These are phyloP conservation scores for Nitzschia palea DNA, from an alignment of 108 stramenopile genomes.

Conservation along the genomic window DNA sequence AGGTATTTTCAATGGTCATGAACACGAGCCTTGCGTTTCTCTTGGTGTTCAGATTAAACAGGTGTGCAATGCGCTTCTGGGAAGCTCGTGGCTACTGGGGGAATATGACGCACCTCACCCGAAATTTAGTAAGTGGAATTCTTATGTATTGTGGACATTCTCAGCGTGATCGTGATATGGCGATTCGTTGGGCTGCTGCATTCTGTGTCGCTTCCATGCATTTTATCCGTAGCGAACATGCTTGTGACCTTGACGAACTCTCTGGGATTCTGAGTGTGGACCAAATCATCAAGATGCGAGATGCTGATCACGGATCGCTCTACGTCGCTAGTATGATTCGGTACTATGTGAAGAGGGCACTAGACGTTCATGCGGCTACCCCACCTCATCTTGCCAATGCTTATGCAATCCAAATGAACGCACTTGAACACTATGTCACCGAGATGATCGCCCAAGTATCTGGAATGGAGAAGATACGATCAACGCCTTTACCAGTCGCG, in stretches of 20 bases:
- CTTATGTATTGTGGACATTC: constrained; percentile 33
- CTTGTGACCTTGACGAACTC: constrained; percentile 12
- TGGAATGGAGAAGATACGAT: constrained; percentile 75
- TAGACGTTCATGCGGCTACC: constrained; percentile 19
- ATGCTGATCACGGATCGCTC: constrained; percentile 34
- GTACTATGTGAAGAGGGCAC: constrained; percentile 27
- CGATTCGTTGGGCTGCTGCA: constrained; percentile 41
- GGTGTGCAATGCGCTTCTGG: constrained; percentile 56
- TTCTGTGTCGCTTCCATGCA: constrained; percentile 36
- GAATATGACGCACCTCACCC: constrained; percentile 20
- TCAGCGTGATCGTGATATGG: constrained; percentile 35
- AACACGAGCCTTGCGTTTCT: constrained; percentile 50
- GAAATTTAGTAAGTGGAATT: constrained; percentile 30
- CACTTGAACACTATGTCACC: constrained; percentile 25
- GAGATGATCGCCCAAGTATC: constrained; percentile 50
- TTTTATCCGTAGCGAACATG: constrained; percentile 34
- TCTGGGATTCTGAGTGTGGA: constrained; percentile 27
- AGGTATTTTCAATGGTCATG: constrained; percentile 31
- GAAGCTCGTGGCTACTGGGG: constrained; percentile 45
- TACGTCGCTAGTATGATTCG: constrained; percentile 38
- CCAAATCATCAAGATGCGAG: constrained; percentile 24
- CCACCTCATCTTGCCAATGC: constrained; percentile 32
- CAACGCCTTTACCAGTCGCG: constrained; percentile 76
- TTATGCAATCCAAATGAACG: constrained; percentile 26
- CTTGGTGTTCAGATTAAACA: constrained; percentile 54